Evolutionary conservation across 2,329 filamentous ascomycete genomes (phyloP), one percentile per base, ranked within the genome.

Genomic region (Colletotrichum noveboracense): DNA sequence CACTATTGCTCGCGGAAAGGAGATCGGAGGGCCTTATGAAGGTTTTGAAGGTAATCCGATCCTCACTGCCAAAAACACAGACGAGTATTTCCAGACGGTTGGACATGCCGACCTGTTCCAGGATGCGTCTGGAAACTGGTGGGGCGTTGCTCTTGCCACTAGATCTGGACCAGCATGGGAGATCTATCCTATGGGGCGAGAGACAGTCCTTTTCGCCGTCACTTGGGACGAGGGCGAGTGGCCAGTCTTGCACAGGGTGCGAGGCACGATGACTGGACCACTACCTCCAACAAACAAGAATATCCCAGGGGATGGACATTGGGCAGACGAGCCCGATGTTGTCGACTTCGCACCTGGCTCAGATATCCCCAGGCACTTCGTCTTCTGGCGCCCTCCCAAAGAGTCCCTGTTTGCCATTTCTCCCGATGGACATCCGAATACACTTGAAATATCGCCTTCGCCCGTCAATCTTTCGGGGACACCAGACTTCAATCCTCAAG

Each of bases 141-240:
- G 89, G 89, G 87, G 84, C 0, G 82, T 88, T 7, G 85, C 85
- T 2, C 80, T 92, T 2, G 83, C 86, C 1, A 88, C 87, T 0
- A 83, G 89, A 3, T 84, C 83, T 18, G 88, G 86, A 0, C 84
- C 86, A 0, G 81, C 81, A 18, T 89, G 81, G 77, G 77, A 79
- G 32, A 81, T 82, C 24, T 90, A 88, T 77, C 88, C 89, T 0
- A 90, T 91, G 89, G 90, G 89, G 2, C 83, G 90, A 12, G 90
- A 92, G 79, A 87, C 87, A 0, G 86, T 90, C 0, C 80, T 91
- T 6, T 85, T 84, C 13, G 85, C 88, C 0, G 88, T 86, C 3
- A 87, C 83, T 0, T 92, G 89, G 90, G 75, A 85, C 0, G 80
- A 85, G 6, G 87, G 85, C 1, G 84, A 87, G 8, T 91, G 89